These are phyloP conservation scores for Plasmodium sp. DNA, from an alignment of 169 alveolate species.

Conservation along the genomic window DNA sequence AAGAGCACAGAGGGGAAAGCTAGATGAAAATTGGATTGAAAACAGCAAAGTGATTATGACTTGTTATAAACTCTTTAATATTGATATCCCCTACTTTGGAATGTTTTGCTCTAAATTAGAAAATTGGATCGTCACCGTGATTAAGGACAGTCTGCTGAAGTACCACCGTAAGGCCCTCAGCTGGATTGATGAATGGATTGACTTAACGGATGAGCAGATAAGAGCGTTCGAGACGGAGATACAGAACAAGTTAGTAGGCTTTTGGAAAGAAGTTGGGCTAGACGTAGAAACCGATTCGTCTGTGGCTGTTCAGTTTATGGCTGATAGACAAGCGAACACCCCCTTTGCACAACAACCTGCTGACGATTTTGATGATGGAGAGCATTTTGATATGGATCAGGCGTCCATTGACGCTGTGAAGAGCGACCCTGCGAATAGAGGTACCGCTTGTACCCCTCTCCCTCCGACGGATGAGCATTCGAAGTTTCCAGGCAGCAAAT, in stretches of 20 bases:
- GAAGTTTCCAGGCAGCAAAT: not conserved
- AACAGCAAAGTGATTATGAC: constrained; percentile 72
- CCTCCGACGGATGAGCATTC: not conserved
- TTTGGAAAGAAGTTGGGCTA: constrained; percentile 44
- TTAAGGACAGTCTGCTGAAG: constrained; percentile 78
- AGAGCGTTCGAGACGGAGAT: constrained; percentile 78
- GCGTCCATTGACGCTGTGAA: not conserved
- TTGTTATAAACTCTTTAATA: constrained; percentile 79
- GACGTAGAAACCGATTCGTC: not conserved
- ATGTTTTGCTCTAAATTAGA: constrained; percentile 83
- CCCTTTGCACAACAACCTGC: not conserved
- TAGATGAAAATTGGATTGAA: constrained; percentile 65
- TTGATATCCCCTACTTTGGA: constrained; percentile 87
- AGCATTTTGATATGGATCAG: not conserved
- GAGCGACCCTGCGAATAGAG: not conserved
- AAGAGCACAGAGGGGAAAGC: constrained; percentile 74
- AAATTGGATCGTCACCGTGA: constrained; percentile 76
- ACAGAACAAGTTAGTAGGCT: constrained; percentile 74
- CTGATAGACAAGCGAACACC: not conserved
- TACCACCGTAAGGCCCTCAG: constrained; percentile 81
- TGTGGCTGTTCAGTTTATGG: not conserved
- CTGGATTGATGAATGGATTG: constrained; percentile 83
- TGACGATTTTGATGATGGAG: not conserved
- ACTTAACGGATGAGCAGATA: constrained; percentile 77
- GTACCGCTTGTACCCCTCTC: not conserved